These are phyloP conservation scores for Sclerotinia nivalis DNA, from an alignment of 2,329 filamentous ascomycete genomes.

Conservation along the genomic window DNA sequence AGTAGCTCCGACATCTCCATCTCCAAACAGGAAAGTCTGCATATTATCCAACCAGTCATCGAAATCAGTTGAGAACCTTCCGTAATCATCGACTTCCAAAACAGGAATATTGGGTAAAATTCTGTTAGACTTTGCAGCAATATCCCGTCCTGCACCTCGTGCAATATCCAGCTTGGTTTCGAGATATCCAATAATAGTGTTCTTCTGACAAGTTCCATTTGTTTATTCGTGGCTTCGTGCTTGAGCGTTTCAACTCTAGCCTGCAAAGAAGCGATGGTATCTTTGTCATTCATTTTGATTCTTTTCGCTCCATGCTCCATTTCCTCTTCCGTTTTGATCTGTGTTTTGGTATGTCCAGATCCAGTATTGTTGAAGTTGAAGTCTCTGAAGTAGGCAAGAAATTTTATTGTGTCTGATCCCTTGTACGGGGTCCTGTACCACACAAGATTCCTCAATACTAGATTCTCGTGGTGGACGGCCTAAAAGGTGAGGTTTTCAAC, in stretches of 20 bases:
- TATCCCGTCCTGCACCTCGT: neutral
- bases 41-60: neutral
- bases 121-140: neutral
- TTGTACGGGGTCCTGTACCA: rapidly evolving
- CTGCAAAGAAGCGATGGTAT: neutral
- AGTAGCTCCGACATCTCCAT: neutral
- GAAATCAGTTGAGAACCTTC: neutral
- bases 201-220: neutral
- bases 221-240: neutral
- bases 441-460: neutral
- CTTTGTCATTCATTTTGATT: neutral
- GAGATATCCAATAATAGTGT: neutral
- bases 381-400: neutral
- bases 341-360: neutral
- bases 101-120: neutral
- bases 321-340: neutral
- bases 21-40: neutral
- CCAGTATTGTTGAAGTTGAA: neutral
- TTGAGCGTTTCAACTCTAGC: neutral
- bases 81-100: neutral
- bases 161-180: neutral
- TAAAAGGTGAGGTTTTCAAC: neutral
- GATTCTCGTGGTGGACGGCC: neutral
- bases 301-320: neutral
- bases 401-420: neutral